Base-by-base conservation (phyloP, 164 flowering plant species). In the Nymphaea thermarum region DNA sequence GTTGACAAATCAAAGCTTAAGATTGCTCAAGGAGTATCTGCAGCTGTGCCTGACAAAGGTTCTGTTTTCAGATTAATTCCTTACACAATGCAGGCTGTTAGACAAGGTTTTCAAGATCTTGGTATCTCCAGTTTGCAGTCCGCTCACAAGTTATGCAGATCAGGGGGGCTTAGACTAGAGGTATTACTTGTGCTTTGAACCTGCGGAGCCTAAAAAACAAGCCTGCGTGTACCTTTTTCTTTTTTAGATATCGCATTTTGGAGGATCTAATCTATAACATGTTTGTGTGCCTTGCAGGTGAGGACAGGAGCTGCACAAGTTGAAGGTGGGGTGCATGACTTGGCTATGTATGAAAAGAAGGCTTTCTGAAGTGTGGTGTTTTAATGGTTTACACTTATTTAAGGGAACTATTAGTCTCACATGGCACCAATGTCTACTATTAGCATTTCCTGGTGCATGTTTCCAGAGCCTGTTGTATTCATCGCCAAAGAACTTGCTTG, bases 51-150 rank as follows among this genome's bases (percentile, higher is more conserved):
- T 42, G 97, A 93, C 70, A 91, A 89, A 77, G 97, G 98, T 43
- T 93, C 98, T 42, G 85, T 89, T 8, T 67, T 89, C 45, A 89
- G 84, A 76, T 85, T 89, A 67, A 73, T 91, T 42, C 97, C 97
- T 25, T 91, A 87, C 72, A 83, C 91, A 43, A 85, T 89, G 94
- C 97, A 93, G 73, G 97, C 97, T n/a, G 98, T 93, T 25, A 93
- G 86, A 75, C 97, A 93, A 82, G 97, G 98, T 17, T 87, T 93
- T 70, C 98, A 91, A 76, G 98, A 93, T 79, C 88, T 93, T 71
- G 97, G 98, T 55, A 96, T 94, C 61, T 79, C 83, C 3, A 86
- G 91, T 62, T 36, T 91, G 51, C 80, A 78, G 66, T 80, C 90
- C 59, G 97, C 36, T 25, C 36, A 25, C 36, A 25, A 25, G 36